phyloP scores from a whole-genome alignment of 2,329 filamentous ascomycete genomes.

The Xylariaceae sp. region DNA sequence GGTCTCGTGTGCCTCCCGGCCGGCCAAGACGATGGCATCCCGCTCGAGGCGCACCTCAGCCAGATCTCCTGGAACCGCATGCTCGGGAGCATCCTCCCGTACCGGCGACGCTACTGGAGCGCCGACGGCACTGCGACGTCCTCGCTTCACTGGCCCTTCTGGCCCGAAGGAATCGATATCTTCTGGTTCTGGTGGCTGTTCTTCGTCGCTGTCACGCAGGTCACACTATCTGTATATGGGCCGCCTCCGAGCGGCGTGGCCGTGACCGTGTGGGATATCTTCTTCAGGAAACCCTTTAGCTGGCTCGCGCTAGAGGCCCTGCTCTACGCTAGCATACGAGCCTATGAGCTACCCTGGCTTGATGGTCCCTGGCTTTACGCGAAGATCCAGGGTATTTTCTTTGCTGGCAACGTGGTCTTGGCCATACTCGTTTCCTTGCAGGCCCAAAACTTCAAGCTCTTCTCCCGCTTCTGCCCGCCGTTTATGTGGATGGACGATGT shows the following conservation, averaged over 20 bases:
- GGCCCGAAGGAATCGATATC: neutral
- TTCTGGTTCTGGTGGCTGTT: constrained; percentile 14
- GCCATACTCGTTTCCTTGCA: neutral
- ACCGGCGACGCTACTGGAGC: constrained; percentile 14
- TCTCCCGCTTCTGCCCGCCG: neutral
- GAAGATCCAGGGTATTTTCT: neutral
- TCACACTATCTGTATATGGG: neutral
- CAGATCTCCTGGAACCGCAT: constrained; percentile 1
- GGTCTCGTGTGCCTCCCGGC: constrained; percentile 38
- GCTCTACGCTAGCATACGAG: neutral
- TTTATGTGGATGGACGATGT: constrained; percentile 3
- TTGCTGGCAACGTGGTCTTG: neutral
- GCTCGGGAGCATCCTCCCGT: constrained; percentile 6
- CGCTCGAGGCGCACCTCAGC: constrained; percentile 30
- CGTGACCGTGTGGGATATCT: neutral
- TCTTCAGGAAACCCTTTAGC: neutral
- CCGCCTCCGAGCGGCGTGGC: neutral
- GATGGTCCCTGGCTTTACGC: neutral
- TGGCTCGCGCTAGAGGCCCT: neutral
- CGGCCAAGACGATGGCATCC: constrained; percentile 22
- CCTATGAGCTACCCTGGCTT: neutral
- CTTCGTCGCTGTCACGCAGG: neutral
- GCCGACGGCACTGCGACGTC: neutral
- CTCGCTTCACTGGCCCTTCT: constrained; percentile 17
- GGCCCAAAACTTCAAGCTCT: neutral